Evolutionary conservation across 1,284 basidiomycete genomes (phyloP).

Genomic region (Phlebopus sp.): DNA sequence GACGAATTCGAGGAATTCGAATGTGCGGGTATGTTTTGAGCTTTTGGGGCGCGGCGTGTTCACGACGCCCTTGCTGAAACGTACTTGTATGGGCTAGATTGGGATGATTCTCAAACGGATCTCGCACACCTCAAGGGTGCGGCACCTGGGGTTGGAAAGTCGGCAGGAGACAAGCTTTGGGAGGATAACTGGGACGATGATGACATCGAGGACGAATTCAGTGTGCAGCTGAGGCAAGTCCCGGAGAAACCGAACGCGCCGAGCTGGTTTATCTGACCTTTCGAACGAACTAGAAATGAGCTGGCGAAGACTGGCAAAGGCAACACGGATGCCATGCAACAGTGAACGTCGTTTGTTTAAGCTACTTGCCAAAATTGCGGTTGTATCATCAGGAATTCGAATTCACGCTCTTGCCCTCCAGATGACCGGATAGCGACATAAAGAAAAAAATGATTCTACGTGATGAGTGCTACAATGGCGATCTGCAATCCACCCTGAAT

Average conservation of each 20-base stretch:
- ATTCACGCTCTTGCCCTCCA: not conserved
- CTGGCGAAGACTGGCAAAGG: slow-evolving; percentile 59
- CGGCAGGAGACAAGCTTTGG: slow-evolving; percentile 86
- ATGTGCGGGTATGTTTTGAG: slow-evolving; percentile 54
- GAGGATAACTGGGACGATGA: slow-evolving; percentile 99
- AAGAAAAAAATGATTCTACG: not conserved
- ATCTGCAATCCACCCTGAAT: not conserved
- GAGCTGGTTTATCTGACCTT: slow-evolving; percentile 5
- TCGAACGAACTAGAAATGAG: slow-evolving; percentile 51
- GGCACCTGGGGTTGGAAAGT: slow-evolving; percentile 68
- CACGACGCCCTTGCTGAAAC: not conserved
- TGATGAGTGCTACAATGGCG: not conserved
- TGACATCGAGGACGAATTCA: slow-evolving; percentile 97
- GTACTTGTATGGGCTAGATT: slow-evolving; percentile 48
- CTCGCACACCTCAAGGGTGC: slow-evolving; percentile 72
- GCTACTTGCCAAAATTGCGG: not conserved
- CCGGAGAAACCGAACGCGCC: not conserved
- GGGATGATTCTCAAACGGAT: slow-evolving; percentile 83
- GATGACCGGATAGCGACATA: not conserved
- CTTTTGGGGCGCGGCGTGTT: not conserved
- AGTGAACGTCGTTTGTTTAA: slow-evolving; percentile 31
- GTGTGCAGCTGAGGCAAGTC: slow-evolving; percentile 85
- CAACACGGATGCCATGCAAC: slow-evolving; percentile 54
- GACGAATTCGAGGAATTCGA: slow-evolving; percentile 84
- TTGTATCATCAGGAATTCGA: slow-evolving; percentile 13